These are phyloP conservation scores for Sugiyamaella floridensis DNA, from an alignment of 805 yeast species.

Conservation along the genomic window DNA sequence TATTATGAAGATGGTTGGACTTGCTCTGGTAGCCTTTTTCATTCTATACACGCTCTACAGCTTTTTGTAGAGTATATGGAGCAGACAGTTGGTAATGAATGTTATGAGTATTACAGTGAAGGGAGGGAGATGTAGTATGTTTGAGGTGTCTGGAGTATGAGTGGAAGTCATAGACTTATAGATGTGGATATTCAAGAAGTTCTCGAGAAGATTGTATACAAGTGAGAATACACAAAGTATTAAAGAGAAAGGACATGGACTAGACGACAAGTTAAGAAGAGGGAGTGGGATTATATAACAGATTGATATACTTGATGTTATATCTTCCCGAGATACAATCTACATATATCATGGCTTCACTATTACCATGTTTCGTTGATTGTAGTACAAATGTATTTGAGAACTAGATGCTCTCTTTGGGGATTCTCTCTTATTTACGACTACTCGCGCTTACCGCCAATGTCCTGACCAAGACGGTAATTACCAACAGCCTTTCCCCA, in stretches of 20 bases:
- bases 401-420: background rate
- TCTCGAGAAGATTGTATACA: too few relatives aligned
- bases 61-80: conserved; percentile 33
- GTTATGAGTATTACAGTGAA: too few relatives aligned
- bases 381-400: too few relatives aligned
- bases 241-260: too few relatives aligned
- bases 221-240: too few relatives aligned
- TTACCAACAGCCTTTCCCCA: conserved; percentile 95
- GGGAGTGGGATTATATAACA: too few relatives aligned
- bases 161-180: too few relatives aligned
- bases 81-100: background rate
- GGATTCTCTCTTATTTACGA: background rate
- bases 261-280: too few relatives aligned
- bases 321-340: background rate
- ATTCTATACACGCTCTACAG: conserved; percentile 50
- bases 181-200: too few relatives aligned
- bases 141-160: too few relatives aligned
- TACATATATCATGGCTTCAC: background rate
- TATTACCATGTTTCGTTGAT: background rate
- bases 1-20: conserved; percentile 51
- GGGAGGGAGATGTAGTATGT: conserved; percentile 1
- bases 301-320: too few relatives aligned
- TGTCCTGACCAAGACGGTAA: conserved; percentile 61
- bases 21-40: conserved; percentile 49
- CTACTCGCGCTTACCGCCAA: conserved; percentile 11